phyloP scores from a whole-genome alignment of 2,329 filamentous ascomycete species.

The Penicillium griseofulvum region DNA sequence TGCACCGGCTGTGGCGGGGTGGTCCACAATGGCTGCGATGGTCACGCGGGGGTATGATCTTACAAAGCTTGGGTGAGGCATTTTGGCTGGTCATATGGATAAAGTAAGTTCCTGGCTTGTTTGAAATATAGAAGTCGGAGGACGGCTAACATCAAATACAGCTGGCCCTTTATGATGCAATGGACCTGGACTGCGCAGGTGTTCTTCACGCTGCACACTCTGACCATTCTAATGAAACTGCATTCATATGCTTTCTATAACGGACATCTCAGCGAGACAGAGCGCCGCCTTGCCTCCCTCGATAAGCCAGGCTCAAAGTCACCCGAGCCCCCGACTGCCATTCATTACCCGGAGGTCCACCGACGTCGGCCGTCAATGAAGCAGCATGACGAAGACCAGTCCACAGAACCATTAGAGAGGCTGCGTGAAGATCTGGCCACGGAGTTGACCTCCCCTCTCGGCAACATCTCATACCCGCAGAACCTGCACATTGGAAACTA shows the following conservation, averaged over 20 bases:
- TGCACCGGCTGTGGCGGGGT: slow-evolving; percentile 67
- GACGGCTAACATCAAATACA: slow-evolving; percentile 29
- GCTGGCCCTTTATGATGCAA: slow-evolving; percentile 75
- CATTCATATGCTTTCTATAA: slow-evolving; percentile 99
- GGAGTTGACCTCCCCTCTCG: slow-evolving; percentile 87
- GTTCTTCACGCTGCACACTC: slow-evolving; percentile 84
- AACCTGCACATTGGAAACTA: slow-evolving; percentile 85
- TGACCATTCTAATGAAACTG: slow-evolving; percentile 97
- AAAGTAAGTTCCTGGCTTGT: slow-evolving; percentile 44
- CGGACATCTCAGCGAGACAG: slow-evolving; percentile 84
- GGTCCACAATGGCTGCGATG: slow-evolving; percentile 63
- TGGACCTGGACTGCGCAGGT: slow-evolving; percentile 99
- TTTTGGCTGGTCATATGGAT: slow-evolving; percentile 82
- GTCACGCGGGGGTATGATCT: slow-evolving; percentile 70
- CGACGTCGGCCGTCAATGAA: slow-evolving; percentile 29
- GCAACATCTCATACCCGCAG: slow-evolving; percentile 81
- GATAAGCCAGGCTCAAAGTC: slow-evolving; percentile 70
- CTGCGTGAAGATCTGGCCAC: slow-evolving; percentile 83
- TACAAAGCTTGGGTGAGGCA: slow-evolving; percentile 80
- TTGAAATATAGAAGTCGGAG: not conserved
- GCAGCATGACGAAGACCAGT: slow-evolving; percentile 30
- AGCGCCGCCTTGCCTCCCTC: slow-evolving; percentile 74
- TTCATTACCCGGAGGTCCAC: slow-evolving; percentile 67
- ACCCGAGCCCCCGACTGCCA: slow-evolving; percentile 59
- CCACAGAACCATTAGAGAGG: slow-evolving; percentile 58